These are phyloP conservation scores for Gloeostereum incarnatum DNA, from an alignment of 768 basidiomycete species.

Conservation along the genomic window DNA sequence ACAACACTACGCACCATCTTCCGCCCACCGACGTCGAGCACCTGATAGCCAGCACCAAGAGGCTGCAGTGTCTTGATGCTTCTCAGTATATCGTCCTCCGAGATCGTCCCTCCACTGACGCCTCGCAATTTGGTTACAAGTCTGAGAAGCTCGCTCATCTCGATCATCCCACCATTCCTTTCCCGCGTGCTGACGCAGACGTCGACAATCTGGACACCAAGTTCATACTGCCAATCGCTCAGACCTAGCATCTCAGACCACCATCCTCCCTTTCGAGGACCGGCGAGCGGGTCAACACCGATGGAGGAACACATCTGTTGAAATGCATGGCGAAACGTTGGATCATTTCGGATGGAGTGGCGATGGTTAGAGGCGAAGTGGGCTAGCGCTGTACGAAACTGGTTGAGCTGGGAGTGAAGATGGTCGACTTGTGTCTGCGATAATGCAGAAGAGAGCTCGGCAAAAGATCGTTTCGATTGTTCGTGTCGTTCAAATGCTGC, in stretches of 20 bases:
- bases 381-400: constrained; percentile 74
- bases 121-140: constrained; percentile 72
- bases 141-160: constrained; percentile 76
- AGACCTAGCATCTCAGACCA: constrained; percentile 86
- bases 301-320: constrained; percentile 94
- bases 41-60: constrained; percentile 85
- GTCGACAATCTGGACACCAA: constrained; percentile 93
- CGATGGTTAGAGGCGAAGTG: constrained; percentile 81
- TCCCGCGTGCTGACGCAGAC: constrained; percentile 83
- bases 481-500: constrained; percentile 88
- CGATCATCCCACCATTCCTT: constrained; percentile 88
- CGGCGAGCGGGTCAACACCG: constrained; percentile 90
- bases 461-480: constrained; percentile 72
- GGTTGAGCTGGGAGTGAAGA: constrained; percentile 72
- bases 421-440: constrained; percentile 69
- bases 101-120: constrained; percentile 57
- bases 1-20: constrained; percentile 88
- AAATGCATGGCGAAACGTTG: constrained; percentile 84
- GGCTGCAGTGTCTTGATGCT: constrained; percentile 85
- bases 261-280: constrained; percentile 78
- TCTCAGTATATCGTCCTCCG: constrained; percentile 75
- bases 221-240: constrained; percentile 93
- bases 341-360: constrained; percentile 74
- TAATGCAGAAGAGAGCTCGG: constrained; percentile 70
- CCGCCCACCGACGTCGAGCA: constrained; percentile 62